Evolutionary conservation across 257 asterid species (phyloP).

Genomic region (Hygrophila difformis): DNA sequence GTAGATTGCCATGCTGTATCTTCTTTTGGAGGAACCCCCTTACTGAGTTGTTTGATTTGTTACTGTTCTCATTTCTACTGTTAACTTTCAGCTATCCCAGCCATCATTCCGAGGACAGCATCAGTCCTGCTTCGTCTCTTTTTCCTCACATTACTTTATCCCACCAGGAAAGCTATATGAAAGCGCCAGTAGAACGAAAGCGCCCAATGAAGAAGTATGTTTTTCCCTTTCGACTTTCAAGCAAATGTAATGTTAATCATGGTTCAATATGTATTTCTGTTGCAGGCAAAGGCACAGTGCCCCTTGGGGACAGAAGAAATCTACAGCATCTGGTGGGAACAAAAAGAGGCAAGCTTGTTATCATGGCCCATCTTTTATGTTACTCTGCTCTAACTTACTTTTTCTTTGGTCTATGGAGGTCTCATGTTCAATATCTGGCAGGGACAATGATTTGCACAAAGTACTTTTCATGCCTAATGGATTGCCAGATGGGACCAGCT

Average conservation of each 20-base stretch:
- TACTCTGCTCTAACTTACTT: background rate
- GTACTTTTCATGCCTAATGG: constrained; percentile 94
- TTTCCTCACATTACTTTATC: no score
- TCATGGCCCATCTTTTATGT: constrained; percentile 7
- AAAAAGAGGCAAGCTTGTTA: constrained; percentile 61
- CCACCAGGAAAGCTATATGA: constrained; percentile 32
- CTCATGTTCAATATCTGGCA: constrained; percentile 19
- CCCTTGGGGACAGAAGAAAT: constrained; percentile 40
- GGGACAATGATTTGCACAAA: constrained; percentile 96
- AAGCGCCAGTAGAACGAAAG: constrained; percentile 46
- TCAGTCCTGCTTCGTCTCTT: no score
- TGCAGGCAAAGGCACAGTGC: constrained; percentile 67
- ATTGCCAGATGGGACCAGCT: constrained; percentile 93
- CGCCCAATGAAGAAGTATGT: constrained; percentile 67
- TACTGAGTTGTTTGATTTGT: constrained; percentile 14
- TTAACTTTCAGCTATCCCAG: constrained; percentile 27
- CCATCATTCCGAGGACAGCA: no score
- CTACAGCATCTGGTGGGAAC: constrained; percentile 57
- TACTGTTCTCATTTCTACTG: constrained; percentile 8
- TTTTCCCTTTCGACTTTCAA: constrained; percentile 7
- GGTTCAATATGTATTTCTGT: constrained; percentile 21
- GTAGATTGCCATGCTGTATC: no score
- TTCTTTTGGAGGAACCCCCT: constrained; percentile 5
- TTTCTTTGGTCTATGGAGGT: constrained; percentile 9
- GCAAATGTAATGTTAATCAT: background rate